These are phyloP conservation scores for Helotiales sp. DNA, from an alignment of 2,329 filamentous ascomycete species.

Conservation along the genomic window DNA sequence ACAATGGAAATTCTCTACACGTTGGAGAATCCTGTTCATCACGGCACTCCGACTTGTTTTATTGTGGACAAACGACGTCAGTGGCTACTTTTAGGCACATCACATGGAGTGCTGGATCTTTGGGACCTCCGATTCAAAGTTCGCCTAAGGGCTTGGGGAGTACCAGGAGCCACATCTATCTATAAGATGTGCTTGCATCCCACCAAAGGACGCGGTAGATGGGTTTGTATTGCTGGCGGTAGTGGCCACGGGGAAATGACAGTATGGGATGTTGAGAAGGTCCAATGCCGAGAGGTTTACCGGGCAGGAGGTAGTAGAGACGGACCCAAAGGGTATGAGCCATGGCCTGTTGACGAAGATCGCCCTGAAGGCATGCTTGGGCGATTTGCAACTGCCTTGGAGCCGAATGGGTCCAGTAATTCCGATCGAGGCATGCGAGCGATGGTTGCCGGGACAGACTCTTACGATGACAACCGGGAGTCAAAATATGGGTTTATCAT, in stretches of 20 bases:
- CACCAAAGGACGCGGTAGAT: conserved; percentile 76
- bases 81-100: conserved; percentile 91
- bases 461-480: conserved; percentile 71
- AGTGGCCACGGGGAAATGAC: conserved; percentile 88
- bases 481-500: conserved; percentile 82
- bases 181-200: conserved; percentile 82
- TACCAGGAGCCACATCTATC: conserved; percentile 80
- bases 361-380: conserved; percentile 84
- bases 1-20: conserved; percentile 83
- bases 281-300: conserved; percentile 86
- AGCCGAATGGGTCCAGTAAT: conserved; percentile 59
- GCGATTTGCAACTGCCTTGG: conserved; percentile 78
- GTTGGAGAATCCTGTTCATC: conserved; percentile 85
- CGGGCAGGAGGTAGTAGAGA: conserved; percentile 67
- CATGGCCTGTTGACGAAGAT: conserved; percentile 91
- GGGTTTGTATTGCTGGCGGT: conserved; percentile 88
- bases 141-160: conserved; percentile 84
- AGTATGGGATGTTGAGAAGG: conserved; percentile 94
- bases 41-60: conserved; percentile 91
- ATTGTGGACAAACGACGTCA: conserved; percentile 84
- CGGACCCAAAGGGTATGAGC: conserved; percentile 70
- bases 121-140: conserved; percentile 98
- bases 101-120: conserved; percentile 88
- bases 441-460: conserved; percentile 74
- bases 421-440: conserved; percentile 74